Evolutionary conservation across 805 yeast species (phyloP).

Genomic region (Zygoascus ofunaensis): DNA sequence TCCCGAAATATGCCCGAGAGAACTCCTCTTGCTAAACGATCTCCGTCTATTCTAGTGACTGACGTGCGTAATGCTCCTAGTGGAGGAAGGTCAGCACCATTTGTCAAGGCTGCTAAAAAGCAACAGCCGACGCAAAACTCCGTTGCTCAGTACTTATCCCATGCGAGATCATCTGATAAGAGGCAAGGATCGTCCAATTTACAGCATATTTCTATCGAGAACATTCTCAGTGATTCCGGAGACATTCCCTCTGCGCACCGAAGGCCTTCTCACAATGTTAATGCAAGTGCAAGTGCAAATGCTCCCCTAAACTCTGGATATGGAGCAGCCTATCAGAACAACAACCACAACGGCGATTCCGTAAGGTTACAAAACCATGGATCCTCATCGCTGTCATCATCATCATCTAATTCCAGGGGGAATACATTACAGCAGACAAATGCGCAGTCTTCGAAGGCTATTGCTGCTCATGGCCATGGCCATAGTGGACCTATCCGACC

Average conservation of each 20-base stretch:
- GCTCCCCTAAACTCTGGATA: too few relatives aligned
- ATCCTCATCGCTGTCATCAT: neutral
- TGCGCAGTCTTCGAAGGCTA: neutral
- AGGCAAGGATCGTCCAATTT: conserved; percentile 28
- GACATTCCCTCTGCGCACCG: conserved; percentile 81
- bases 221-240: conserved; percentile 64
- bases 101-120: conserved; percentile 22
- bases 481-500: neutral
- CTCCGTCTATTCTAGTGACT: conserved; percentile 90
- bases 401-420: neutral
- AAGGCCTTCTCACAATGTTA: conserved; percentile 19
- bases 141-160: neutral
- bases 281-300: neutral
- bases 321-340: neutral
- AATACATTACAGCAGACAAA: neutral
- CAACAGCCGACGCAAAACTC: conserved; percentile 29
- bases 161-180: neutral
- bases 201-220: conserved; percentile 73
- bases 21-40: conserved; percentile 67
- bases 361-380: neutral
- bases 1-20: conserved; percentile 1
- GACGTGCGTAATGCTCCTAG: conserved; percentile 55
- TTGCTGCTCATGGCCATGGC: neutral
- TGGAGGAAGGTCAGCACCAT: conserved; percentile 30
- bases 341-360: conserved; percentile 1